Base-by-base conservation (phyloP, 331 rosid genomes). In the Malus hybrid region DNA sequence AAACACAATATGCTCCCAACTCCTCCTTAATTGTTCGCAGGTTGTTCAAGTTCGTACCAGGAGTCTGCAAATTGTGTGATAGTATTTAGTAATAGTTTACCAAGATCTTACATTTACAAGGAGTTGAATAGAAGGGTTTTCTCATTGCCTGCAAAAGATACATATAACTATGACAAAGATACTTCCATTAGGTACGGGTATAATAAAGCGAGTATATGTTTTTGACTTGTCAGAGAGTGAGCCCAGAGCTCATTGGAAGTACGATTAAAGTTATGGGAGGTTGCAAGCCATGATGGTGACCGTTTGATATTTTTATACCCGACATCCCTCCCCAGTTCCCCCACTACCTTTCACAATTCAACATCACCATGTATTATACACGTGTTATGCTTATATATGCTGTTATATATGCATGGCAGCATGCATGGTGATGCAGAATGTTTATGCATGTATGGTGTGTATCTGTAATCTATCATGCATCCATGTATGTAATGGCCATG, bases 241-340 rank as follows among this genome's bases (percentile, higher is more conserved):
- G 68, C 39, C 36, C 14, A 7, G 10, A 24, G 18, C 32, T 60
- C 13, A n/a, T 8, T 55, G 61, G 10, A 55, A 55, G 61, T 55
- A 55, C 27, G 61, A 19, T 55, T 3, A 54, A 55, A 42, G 1
- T 10, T 10, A 42, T 42, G 48, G 48, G 48, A 42, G 15, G 1
- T 71, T 56, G 82, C 73, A 56, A 79, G 46, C 57, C 42, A 50
- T 74, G 83, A 80, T 64, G 36, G 60, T 18, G 79, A 80, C 79
- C 46, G 56, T 74, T 74, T 69, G 75, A 73, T 73, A 42, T 73
- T 69, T 60, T 24, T 46, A 44, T 73, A 67, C 75, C 75, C 8
- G 32, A 13, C 65, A 22, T 60, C 16, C 65, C 32, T 11, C 14
- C 32, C 31, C 18, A 2, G 6, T 6, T n/a, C 31, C 22, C 16